Percentiles rank a stretch among this genome's conserved stretches.
Conservation (phyloP, 495 filamentous ascomycete genomes). For the Hypoxylon rickii region DNA sequence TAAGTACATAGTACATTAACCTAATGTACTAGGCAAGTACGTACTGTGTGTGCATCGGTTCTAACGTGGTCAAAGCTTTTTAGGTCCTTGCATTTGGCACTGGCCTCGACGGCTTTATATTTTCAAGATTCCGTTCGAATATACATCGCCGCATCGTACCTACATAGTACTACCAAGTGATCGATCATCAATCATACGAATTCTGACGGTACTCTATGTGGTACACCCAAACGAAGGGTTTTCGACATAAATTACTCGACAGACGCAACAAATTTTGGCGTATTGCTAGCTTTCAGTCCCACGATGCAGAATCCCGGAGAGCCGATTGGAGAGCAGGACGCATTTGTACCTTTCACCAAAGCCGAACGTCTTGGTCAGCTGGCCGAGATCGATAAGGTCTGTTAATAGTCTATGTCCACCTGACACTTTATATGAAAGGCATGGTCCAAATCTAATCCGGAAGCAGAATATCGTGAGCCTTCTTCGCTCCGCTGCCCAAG, state of each 20-base stretch:
- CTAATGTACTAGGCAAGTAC: too few relatives aligned
- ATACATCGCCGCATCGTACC: too few relatives aligned
- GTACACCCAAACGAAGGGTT: too few relatives aligned
- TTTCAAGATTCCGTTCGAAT: too few relatives aligned
- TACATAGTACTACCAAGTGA: too few relatives aligned
- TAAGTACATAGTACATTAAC: neutral
- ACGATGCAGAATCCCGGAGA: conserved; percentile 31
- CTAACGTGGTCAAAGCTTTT: too few relatives aligned
- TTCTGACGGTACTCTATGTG: too few relatives aligned
- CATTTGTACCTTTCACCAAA: conserved; percentile 56
- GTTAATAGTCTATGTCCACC: neutral
- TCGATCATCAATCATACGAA: neutral
- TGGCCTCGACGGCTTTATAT: neutral
- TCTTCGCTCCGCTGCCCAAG: conserved; percentile 68
- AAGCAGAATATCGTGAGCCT: conserved; percentile 55
- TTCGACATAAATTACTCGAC: too few relatives aligned
- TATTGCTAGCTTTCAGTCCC: neutral
- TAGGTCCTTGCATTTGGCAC: too few relatives aligned
- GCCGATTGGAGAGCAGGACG: conserved; percentile 15
- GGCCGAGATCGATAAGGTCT: conserved; percentile 72
- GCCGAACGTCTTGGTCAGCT: conserved; percentile 79
- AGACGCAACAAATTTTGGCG: too few relatives aligned
- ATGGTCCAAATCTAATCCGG: conserved; percentile 13
- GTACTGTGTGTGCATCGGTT: too few relatives aligned
- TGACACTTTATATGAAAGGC: too few relatives aligned